Percentiles rank a stretch among this genome's conserved stretches.
Conservation (phyloP, 2,329 filamentous ascomycete genomes). For the Fusarium pseudoanthophilum region DNA sequence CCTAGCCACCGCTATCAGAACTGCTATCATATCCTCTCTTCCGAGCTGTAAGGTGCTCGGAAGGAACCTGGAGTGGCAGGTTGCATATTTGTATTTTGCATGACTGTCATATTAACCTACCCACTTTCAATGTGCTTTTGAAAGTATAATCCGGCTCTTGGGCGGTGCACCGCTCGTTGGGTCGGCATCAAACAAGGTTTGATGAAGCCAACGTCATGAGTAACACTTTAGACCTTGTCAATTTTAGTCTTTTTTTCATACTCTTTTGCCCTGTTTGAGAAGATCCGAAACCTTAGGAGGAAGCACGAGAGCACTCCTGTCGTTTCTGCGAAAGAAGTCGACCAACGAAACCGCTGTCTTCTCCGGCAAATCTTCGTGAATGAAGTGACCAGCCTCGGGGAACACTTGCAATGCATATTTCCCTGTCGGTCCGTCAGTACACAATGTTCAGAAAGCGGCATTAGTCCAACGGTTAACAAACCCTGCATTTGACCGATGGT, state of each 20-base stretch:
- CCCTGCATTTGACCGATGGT: constrained; percentile 99
- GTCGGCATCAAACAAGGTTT: constrained; percentile 7
- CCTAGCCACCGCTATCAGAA: constrained; percentile 8
- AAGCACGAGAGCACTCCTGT: constrained; percentile 83
- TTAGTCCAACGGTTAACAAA: constrained; percentile 49
- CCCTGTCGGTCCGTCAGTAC: constrained; percentile 57
- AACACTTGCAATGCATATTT: constrained; percentile 97
- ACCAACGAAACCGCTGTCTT: constrained; percentile 86
- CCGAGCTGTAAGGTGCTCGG: background rate
- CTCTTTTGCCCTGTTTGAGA: constrained; percentile 69
- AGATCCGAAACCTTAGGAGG: constrained; percentile 91
- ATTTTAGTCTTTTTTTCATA: constrained; percentile 51
- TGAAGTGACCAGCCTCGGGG: constrained; percentile 94
- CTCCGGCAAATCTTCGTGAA: constrained; percentile 93
- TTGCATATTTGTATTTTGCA: background rate
- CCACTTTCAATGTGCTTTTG: constrained; percentile 1
- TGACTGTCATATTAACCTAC: constrained; percentile 6
- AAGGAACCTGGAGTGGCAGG: background rate
- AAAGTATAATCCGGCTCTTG: constrained; percentile 3
- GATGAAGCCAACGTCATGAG: constrained; percentile 14
- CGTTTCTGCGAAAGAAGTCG: constrained; percentile 93
- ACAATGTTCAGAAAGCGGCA: background rate
- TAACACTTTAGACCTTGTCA: background rate
- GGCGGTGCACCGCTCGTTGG: background rate
- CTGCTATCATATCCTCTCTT: background rate